Base-by-base conservation (phyloP, 352 stramenopile species). In the Bremia lactucae region DNA sequence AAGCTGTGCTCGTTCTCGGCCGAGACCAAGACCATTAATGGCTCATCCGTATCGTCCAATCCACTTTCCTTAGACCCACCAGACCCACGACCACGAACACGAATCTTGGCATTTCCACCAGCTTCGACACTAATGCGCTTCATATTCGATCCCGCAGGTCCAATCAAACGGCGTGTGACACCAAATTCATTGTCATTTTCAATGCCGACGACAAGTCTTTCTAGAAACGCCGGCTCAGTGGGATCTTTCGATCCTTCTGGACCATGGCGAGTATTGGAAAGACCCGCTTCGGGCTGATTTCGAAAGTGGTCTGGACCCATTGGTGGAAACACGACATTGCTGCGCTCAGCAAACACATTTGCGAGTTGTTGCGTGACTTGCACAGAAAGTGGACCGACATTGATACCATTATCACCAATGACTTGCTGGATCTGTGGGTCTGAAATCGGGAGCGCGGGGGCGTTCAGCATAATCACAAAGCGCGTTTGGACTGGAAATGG, bases 1-100 rank as follows among this genome's bases (percentile, higher is more conserved):
- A 90, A 88, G 44, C 78, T 90, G 26, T 72, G 78, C 16, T 94
- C 81, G 33, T 85, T 94, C 36, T 91, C 81, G 0, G 81, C 78
- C 19, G 81, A 90, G 4, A 94, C 73, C 13, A 91, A 55, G 19
- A 94, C 63, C 69, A 87, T 84, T 5, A 94, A 53, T 15, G 81
- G 81, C 46, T 94, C 81, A 37, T 77, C 74, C 6, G 56, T 53
- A 31, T 91, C 79, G 58, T 91, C 78, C 0, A 60, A 54, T 0
- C 59, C 66, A 44, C 68, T 66, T 57, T 94, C 81, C 31, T 87
- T 87, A 1, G 72, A 80, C 0, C 81, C n/a, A n/a, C n/a, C 81
- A 0, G 78, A 91, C 16, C 81, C 81, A 25, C 72, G 70, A 8
- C 81, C 81, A n/a, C 81, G 81, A 21, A 94, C 71, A 33, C 80